A percentile compares a stretch with the other conserved stretches of the same genome.
phyloP scores from a whole-genome alignment of 192 early-diverging fungal genomes.

The Tieghemiomyces parasiticus region DNA sequence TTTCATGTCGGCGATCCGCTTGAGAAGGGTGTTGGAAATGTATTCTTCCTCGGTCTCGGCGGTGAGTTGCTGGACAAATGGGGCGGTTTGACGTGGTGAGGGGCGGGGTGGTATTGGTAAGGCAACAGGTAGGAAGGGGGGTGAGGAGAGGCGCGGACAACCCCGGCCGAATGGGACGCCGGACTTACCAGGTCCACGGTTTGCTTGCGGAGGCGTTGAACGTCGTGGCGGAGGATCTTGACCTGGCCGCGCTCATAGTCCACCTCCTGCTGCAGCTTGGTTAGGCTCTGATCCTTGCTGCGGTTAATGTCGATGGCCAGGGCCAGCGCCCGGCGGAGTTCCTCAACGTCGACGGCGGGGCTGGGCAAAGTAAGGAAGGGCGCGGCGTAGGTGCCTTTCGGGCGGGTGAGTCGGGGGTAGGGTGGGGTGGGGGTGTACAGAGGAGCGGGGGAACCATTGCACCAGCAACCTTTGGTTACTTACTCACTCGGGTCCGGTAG shows the following conservation, averaged over 20 bases:
- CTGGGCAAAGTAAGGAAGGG: background rate
- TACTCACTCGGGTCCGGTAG: background rate
- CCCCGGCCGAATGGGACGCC: no score
- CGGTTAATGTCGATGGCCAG: constrained; percentile 8
- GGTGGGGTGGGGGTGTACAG: background rate
- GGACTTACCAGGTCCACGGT: constrained; percentile 38
- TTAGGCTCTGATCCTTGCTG: constrained; percentile 14
- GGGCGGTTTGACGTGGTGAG: no score
- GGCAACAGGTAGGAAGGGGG: no score
- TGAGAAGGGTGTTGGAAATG: constrained; percentile 60
- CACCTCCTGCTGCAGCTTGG: constrained; percentile 50
- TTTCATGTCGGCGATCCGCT: constrained; percentile 54
- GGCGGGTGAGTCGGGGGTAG: background rate
- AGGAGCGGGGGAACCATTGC: background rate
- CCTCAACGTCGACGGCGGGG: background rate
- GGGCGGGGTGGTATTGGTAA: no score
- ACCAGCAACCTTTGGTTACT: background rate
- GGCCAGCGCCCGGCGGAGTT: background rate
- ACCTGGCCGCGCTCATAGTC: constrained; percentile 46
- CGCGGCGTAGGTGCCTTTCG: background rate
- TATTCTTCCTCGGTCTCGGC: constrained; percentile 58
- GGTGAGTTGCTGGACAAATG: constrained; percentile 32
- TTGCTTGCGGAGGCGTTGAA: constrained; percentile 37
- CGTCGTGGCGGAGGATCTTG: constrained; percentile 42
- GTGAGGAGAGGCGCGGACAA: no score